Base-by-base conservation (phyloP, 2,329 filamentous ascomycete genomes). In the Leptographium radiaticola region DNA sequence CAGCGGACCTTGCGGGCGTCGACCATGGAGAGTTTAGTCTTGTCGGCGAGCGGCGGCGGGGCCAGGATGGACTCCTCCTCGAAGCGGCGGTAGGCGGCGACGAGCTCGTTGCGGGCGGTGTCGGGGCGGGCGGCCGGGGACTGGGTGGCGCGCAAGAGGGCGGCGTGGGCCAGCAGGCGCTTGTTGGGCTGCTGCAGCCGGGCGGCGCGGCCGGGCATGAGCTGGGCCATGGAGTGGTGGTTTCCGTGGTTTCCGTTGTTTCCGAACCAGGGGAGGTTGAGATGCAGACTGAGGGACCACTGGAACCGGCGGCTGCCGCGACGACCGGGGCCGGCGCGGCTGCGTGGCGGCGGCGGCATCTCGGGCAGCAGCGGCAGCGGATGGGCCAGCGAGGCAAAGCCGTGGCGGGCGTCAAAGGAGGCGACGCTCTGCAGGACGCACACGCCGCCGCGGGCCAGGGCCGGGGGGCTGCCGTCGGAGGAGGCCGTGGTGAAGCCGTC, bases 1-100 rank as follows among this genome's bases (percentile, higher is more conserved):
- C 87, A 93, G 42, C 87, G 76, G 16, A 89, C 77, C 65, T 89
- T 90, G 43, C 87, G 80, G 1, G 80, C 85, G 58, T 91, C 87
- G 10, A 75, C 71, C 12, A 80, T 68, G 0, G 77, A 75, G 1
- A 84, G 4, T 6, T 36, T 36, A 8, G 6, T 64, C 61, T 79
- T 81, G 39, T 81, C 77, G 7, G 54, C 78, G 80, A 55, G 84
- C 78, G 0, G 70, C 68, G 71, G 68, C 2, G 75, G 72, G 0
- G 68, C 67, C 49, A 73, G 67, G 20, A 76, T 65, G 9, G 72
- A 73, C 8, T 80, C 74, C 52, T 80, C 77, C 62, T 93, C 87
- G 54, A 90, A 91, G 3, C 71, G 73, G 4, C 79, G 74, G 61
- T 89, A 93, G 1, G 82, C 80, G 52, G 75, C 70, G 1, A 93